A percentile compares a stretch with the other conserved stretches of the same genome.
phyloP scores from a whole-genome alignment of 106 monocot species.

The Agapanthus africanus region DNA sequence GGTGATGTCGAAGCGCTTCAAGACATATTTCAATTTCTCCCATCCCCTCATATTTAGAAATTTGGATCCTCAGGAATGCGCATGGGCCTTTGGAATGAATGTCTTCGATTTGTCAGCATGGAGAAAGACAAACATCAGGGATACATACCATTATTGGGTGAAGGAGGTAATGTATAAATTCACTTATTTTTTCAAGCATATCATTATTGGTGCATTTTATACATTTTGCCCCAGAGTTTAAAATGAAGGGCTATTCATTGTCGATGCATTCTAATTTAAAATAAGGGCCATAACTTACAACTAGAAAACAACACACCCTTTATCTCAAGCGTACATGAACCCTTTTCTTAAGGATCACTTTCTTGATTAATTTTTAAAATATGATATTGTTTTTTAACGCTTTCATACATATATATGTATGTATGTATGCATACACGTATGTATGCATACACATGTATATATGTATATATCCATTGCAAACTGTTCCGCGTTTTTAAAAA shows the following conservation, averaged over 20 bases:
- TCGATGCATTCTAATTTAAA: too few relatives aligned
- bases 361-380: neutral
- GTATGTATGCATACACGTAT: too few relatives aligned
- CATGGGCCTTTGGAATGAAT: slow-evolving; percentile 97
- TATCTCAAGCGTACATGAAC: neutral
- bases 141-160: slow-evolving; percentile 80
- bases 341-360: neutral
- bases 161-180: slow-evolving; percentile 53
- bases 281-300: too few relatives aligned
- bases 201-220: neutral
- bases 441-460: too few relatives aligned
- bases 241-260: neutral
- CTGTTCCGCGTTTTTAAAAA: too few relatives aligned
- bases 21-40: slow-evolving; percentile 86
- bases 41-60: slow-evolving; percentile 64
- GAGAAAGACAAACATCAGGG: slow-evolving; percentile 73
- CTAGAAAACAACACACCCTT: too few relatives aligned
- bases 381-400: too few relatives aligned
- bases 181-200: neutral
- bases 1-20: slow-evolving; percentile 91
- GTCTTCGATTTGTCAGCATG: slow-evolving; percentile 72
- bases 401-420: too few relatives aligned
- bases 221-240: neutral
- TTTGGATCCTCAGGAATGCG: slow-evolving; percentile 85
- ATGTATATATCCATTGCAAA: too few relatives aligned